Percentiles rank a stretch among this genome's conserved stretches.
Evolutionary conservation across 2,329 filamentous ascomycete species (phyloP).

Genomic region (Sclerotinia sclerotiorum): DNA sequence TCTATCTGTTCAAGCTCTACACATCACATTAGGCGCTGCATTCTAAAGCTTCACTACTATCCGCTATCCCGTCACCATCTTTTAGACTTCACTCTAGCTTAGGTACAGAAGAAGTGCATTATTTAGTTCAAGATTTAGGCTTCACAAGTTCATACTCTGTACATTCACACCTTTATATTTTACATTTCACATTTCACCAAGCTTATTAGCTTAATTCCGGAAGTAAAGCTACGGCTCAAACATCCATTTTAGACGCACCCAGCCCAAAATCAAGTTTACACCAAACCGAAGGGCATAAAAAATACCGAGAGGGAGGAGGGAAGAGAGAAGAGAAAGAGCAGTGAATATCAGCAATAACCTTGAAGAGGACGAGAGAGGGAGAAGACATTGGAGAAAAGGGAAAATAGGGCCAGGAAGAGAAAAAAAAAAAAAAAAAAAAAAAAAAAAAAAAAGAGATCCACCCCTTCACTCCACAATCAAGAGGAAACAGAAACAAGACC

Average conservation of each 20-base stretch:
- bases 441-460: not conserved
- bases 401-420: not conserved
- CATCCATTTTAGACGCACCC: conserved; percentile 11
- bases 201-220: not conserved
- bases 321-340: not conserved
- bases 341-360: not conserved
- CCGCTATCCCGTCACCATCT: not conserved
- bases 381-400: not conserved
- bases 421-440: not conserved
- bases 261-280: not conserved
- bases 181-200: not conserved
- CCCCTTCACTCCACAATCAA: conserved; percentile 9
- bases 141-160: not conserved
- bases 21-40: not conserved
- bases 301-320: not conserved
- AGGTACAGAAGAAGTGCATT: not conserved
- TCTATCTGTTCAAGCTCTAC: not conserved
- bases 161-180: not conserved
- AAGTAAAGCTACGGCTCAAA: conserved; percentile 9
- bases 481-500: not conserved
- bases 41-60: not conserved
- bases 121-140: not conserved
- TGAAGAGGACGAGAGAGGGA: not conserved
- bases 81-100: not conserved
- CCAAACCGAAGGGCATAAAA: not conserved